phyloP scores from a whole-genome alignment of 23 red algal species.

The Porphyridium purpureum region DNA sequence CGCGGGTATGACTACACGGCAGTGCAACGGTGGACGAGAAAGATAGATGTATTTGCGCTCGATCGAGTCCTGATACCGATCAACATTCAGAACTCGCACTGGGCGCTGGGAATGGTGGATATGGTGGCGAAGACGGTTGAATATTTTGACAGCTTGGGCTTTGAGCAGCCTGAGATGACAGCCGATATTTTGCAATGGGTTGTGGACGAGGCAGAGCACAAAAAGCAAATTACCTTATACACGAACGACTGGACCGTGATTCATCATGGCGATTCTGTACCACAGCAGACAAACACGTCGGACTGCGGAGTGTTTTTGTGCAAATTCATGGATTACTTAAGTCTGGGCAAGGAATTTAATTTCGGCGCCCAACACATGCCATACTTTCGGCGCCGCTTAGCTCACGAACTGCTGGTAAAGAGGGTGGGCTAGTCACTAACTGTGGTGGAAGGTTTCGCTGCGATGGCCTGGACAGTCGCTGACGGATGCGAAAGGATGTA shows the following conservation, averaged over 20 bases:
- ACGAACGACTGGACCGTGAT: slow-evolving; percentile 10
- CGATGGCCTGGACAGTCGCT: too few relatives aligned
- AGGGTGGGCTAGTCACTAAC: neutral
- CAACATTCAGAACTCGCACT: slow-evolving; percentile 71
- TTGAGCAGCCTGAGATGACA: slow-evolving; percentile 20
- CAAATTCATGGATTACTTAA: slow-evolving; percentile 49
- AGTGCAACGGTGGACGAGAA: slow-evolving; percentile 78
- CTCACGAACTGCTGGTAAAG: slow-evolving; percentile 40
- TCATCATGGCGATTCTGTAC: slow-evolving; percentile 12
- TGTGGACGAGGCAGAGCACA: slow-evolving; percentile 32
- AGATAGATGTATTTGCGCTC: slow-evolving; percentile 47
- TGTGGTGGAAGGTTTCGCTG: too few relatives aligned
- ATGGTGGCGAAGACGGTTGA: slow-evolving; percentile 24
- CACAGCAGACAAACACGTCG: slow-evolving; percentile 64
- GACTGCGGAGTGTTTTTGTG: slow-evolving; percentile 93
- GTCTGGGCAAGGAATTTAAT: slow-evolving; percentile 14
- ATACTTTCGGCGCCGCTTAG: slow-evolving; percentile 51
- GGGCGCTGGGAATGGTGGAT: slow-evolving; percentile 70
- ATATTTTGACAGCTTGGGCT: slow-evolving; percentile 68
- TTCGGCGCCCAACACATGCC: slow-evolving; percentile 51
- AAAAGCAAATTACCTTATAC: slow-evolving; percentile 20
- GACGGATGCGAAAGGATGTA: too few relatives aligned
- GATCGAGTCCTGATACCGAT: slow-evolving; percentile 81
- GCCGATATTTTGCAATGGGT: slow-evolving; percentile 60
- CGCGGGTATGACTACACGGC: slow-evolving; percentile 51